These are phyloP conservation scores for Diaporthe aspalathi DNA, from an alignment of 2,329 filamentous ascomycete genomes.

Conservation along the genomic window DNA sequence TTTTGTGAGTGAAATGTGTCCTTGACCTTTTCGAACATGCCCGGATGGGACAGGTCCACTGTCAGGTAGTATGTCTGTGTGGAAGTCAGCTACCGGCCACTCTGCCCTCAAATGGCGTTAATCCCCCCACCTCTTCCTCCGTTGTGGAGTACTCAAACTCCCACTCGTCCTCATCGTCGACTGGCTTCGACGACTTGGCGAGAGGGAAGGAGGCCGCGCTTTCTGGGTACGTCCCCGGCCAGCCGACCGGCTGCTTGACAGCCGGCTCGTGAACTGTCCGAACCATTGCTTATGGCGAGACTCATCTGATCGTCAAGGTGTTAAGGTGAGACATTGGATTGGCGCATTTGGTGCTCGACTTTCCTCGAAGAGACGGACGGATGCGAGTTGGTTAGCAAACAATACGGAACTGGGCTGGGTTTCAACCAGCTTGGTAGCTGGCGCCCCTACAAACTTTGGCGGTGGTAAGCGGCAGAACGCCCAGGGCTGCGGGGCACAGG, in stretches of 20 bases:
- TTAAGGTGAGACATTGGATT: neutral
- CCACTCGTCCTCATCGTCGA: slow-evolving; percentile 69
- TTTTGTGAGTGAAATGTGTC: slow-evolving; percentile 52
- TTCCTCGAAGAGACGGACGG: neutral
- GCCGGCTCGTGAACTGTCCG: slow-evolving; percentile 23
- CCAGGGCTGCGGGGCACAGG: slow-evolving; percentile 24
- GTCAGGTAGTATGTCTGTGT: slow-evolving; percentile 74
- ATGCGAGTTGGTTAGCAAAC: neutral
- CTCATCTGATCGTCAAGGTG: neutral
- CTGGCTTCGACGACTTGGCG: slow-evolving; percentile 24
- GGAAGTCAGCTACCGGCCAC: slow-evolving; percentile 1
- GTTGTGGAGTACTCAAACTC: slow-evolving; percentile 75
- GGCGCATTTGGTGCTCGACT: neutral
- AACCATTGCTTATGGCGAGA: slow-evolving; percentile 25
- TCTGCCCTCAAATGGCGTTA: no score
- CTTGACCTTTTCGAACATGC: slow-evolving; percentile 61
- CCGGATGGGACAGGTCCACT: slow-evolving; percentile 70
- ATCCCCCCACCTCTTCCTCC: slow-evolving; percentile 66
- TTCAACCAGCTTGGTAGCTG: neutral
- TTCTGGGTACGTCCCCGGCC: slow-evolving; percentile 28
- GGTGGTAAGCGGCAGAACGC: slow-evolving; percentile 46
- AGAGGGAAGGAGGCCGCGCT: slow-evolving; percentile 33
- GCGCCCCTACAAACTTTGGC: slow-evolving; percentile 43
- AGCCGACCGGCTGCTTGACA: slow-evolving; percentile 40
- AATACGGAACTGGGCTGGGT: neutral